Percentiles rank a stretch among this genome's conserved stretches.
Evolutionary conservation across 2,329 filamentous ascomycete species (phyloP).

Genomic region (Venturia carpophila): DNA sequence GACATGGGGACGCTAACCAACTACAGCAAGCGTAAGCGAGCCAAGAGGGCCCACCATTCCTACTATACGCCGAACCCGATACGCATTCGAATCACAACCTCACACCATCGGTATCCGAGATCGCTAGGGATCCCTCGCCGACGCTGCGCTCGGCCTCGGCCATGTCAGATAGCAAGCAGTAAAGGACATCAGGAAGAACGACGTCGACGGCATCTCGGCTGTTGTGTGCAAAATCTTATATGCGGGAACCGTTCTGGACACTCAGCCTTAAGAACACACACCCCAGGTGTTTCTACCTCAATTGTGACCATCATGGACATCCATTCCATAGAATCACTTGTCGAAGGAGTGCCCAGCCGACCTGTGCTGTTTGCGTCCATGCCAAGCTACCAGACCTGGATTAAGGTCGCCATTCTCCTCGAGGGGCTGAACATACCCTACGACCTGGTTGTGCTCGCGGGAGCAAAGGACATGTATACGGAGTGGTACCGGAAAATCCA

Average conservation of each 20-base stretch:
- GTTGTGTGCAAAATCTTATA: neutral
- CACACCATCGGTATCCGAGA: neutral
- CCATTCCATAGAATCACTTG: neutral
- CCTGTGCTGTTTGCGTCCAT: slow-evolving; percentile 4
- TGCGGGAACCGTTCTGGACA: neutral
- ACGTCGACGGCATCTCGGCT: neutral
- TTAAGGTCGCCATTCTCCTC: slow-evolving; percentile 1
- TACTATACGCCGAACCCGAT: neutral
- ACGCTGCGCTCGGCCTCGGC: neutral
- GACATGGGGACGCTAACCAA: too few relatives aligned
- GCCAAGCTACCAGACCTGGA: slow-evolving; percentile 10
- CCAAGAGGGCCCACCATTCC: neutral
- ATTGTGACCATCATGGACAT: neutral
- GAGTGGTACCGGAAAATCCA: slow-evolving; percentile 5
- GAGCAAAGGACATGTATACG: slow-evolving; percentile 8
- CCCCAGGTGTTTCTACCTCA: neutral
- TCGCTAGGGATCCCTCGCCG: neutral
- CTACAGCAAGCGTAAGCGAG: too few relatives aligned
- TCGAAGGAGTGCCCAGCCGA: neutral
- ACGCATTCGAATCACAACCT: neutral
- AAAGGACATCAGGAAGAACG: neutral
- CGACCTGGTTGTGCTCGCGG: neutral
- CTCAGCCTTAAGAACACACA: neutral
- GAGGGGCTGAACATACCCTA: neutral
- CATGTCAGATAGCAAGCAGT: neutral